Conservation (phyloP, 202 grass and related monocot genomes). For the Dendrocalamus latiflorus region DNA sequence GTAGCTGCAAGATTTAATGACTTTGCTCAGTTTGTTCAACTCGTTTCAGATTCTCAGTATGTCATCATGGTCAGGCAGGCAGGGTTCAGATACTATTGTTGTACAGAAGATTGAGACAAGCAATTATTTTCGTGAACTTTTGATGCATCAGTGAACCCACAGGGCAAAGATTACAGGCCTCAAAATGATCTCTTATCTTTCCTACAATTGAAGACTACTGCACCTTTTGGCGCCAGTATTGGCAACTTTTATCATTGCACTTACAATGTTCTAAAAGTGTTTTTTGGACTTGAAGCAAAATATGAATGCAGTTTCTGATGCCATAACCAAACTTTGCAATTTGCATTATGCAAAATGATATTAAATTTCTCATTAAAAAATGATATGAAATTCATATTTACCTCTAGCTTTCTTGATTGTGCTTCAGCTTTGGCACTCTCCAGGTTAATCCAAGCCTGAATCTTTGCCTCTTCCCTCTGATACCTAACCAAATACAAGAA, state of each 20-base stretch:
- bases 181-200: conserved; percentile 4
- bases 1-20: background rate
- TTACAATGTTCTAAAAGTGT: background rate
- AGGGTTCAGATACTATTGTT: background rate
- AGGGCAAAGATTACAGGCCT: background rate
- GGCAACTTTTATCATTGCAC: background rate
- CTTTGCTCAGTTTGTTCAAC: conserved; percentile 15
- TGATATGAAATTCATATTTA: conserved; percentile 10
- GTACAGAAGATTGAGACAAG: conserved; percentile 4
- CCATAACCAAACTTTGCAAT: background rate
- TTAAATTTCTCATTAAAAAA: background rate
- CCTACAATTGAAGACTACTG: background rate
- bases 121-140: background rate
- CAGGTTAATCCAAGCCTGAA: conserved; percentile 94
- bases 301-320: background rate
- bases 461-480: conserved; percentile 93
- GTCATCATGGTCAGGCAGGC: background rate
- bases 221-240: background rate
- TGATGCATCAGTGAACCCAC: background rate
- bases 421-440: conserved; percentile 97
- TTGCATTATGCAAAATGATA: background rate
- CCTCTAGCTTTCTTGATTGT: conserved; percentile 94
- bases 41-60: background rate
- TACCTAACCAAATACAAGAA: conserved; percentile 51
- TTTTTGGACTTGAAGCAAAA: background rate